A percentile compares a stretch with the other conserved stretches of the same genome.
These are phyloP conservation scores for Pancytospora philotis DNA, from an alignment of 371 early-diverging fungal species.

Conservation along the genomic window DNA sequence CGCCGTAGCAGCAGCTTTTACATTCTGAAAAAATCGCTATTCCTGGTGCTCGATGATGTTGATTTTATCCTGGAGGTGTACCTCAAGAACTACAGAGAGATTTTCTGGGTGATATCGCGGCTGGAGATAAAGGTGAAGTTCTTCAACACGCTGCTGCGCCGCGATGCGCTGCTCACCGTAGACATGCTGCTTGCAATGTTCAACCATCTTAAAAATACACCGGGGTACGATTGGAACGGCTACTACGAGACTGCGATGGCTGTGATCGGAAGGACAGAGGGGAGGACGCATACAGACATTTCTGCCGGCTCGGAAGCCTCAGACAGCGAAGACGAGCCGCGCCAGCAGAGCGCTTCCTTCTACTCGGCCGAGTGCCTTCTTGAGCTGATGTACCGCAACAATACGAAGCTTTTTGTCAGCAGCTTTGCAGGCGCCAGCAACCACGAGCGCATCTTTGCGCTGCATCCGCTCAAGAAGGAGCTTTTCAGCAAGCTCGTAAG, in stretches of 20 bases:
- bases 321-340: background rate
- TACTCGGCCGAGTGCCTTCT: background rate
- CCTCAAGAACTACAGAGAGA: background rate
- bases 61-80: background rate
- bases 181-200: background rate
- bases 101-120: background rate
- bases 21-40: background rate
- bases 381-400: background rate
- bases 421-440: no score
- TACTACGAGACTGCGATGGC: background rate
- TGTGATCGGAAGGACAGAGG: background rate
- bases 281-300: background rate
- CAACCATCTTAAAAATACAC: conserved; percentile 2
- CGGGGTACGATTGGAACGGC: background rate
- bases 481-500: background rate
- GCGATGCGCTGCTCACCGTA: background rate
- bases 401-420: background rate
- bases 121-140: background rate
- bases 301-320: background rate
- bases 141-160: background rate
- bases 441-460: no score
- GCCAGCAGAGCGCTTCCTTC: background rate
- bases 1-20: background rate
- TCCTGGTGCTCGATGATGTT: conserved; percentile 7
- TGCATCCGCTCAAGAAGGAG: background rate